Evolutionary conservation across 768 basidiomycete genomes (phyloP).

Genomic region (Calocybe cyanea): DNA sequence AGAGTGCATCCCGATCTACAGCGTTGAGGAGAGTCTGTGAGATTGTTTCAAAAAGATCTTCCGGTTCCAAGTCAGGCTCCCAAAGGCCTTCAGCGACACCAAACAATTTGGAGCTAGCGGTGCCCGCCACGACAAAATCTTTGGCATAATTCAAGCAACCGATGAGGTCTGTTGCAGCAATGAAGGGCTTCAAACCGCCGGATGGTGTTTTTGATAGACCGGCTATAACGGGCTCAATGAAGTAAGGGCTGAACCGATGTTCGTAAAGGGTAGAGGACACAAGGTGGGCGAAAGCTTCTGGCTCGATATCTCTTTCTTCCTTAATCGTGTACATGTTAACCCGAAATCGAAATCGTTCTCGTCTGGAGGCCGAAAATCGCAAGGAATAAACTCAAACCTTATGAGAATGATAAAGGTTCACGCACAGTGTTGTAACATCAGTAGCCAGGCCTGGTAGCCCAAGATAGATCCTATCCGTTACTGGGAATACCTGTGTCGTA

Average conservation of each 20-base stretch:
- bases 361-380: constrained; percentile 40
- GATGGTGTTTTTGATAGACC: constrained; percentile 75
- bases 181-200: constrained; percentile 82
- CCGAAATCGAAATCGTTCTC: constrained; percentile 87
- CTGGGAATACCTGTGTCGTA: constrained; percentile 78
- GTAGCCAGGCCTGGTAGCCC: constrained; percentile 92
- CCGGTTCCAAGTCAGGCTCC: constrained; percentile 95
- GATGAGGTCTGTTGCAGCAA: constrained; percentile 92
- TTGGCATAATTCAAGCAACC: constrained; percentile 92
- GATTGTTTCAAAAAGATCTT: constrained; percentile 98
- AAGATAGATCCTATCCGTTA: constrained; percentile 88
- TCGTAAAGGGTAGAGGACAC: constrained; percentile 96
- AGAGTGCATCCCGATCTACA: constrained; percentile 93
- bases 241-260: constrained; percentile 93
- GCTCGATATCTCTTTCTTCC: constrained; percentile 95
- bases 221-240: constrained; percentile 94
- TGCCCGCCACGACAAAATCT: constrained; percentile 96
- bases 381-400: constrained; percentile 4
- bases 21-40: constrained; percentile 94
- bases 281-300: constrained; percentile 93
- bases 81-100: constrained; percentile 98
- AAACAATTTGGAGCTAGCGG: constrained; percentile 86
- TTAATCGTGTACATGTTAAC: constrained; percentile 99
- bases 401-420: constrained; percentile 20
- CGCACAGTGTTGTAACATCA: constrained; percentile 86